Evolutionary conservation across 2,329 filamentous ascomycete genomes (phyloP).

Genomic region (Hypoxylon rubiginosum): DNA sequence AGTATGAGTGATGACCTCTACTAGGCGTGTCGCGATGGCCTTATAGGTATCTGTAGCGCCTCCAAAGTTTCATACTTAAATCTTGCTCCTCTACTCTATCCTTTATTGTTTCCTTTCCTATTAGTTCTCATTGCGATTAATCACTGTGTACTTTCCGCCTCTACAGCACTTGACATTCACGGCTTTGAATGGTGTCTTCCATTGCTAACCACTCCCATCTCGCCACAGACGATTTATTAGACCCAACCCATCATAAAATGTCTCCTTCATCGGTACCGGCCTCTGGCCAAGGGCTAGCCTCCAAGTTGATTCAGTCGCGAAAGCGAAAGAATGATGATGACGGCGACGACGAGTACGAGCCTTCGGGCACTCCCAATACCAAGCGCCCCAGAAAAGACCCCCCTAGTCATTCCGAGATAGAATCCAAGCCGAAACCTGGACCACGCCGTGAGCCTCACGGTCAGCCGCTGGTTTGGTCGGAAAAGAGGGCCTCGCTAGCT

Average conservation of each 20-base stretch:
- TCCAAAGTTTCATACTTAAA: not conserved
- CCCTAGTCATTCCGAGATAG: too few relatives aligned
- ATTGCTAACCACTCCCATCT: not conserved
- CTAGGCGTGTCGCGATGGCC: not conserved
- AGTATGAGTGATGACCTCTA: not conserved
- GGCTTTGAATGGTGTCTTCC: not conserved
- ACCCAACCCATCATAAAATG: not conserved
- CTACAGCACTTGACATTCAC: not conserved
- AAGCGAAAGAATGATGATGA: too few relatives aligned
- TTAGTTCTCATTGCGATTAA: not conserved
- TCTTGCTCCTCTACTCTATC: not conserved
- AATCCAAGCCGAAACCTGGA: not conserved
- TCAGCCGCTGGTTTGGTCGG: constrained; percentile 67
- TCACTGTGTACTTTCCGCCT: not conserved
- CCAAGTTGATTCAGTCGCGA: too few relatives aligned
- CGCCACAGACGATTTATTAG: not conserved
- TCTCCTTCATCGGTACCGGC: not conserved
- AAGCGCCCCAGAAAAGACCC: too few relatives aligned
- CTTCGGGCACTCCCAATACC: too few relatives aligned
- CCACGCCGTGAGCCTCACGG: constrained; percentile 22
- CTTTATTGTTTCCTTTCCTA: too few relatives aligned
- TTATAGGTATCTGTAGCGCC: not conserved
- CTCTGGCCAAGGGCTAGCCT: too few relatives aligned
- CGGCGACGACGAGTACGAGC: too few relatives aligned
- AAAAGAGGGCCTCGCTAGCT: constrained; percentile 70